Evolutionary conservation across 352 stramenopile genomes (phyloP).

Genomic region (Globisporangium solare): DNA sequence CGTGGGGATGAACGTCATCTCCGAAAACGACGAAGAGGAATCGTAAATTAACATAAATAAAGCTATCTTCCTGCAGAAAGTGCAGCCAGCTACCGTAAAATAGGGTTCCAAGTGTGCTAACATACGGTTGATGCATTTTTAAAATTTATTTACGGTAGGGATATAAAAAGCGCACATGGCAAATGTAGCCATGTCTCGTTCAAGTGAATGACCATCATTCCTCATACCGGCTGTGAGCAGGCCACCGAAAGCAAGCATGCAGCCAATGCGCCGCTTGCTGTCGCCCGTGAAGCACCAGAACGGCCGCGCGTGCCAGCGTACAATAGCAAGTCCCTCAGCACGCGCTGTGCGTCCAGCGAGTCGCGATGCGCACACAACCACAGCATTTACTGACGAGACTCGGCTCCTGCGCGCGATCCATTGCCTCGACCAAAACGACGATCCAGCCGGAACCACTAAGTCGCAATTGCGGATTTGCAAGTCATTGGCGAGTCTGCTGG

Average conservation of each 20-base stretch:
- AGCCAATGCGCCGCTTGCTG: constrained; percentile 7
- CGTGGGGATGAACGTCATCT: constrained; percentile 82
- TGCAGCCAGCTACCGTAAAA: background rate
- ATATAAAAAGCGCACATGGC: background rate
- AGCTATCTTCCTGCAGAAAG: background rate
- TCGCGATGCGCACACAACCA: background rate
- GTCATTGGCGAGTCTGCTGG: constrained; percentile 26
- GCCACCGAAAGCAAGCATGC: background rate
- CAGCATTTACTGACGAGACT: constrained; percentile 17
- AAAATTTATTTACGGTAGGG: background rate
- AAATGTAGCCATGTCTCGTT: constrained; percentile 1
- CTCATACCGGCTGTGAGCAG: background rate
- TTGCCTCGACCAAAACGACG: constrained; percentile 22
- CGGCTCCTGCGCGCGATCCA: constrained; percentile 40
- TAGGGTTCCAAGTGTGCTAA: background rate
- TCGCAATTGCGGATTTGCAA: constrained; percentile 3
- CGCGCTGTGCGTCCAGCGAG: background rate
- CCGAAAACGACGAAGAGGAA: constrained; percentile 75
- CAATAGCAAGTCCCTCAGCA: no score
- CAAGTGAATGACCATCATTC: background rate
- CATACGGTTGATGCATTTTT: background rate
- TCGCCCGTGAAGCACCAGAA: constrained; percentile 1
- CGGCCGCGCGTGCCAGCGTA: background rate
- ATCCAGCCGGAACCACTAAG: background rate
- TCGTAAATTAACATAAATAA: constrained; percentile 12